Conservation (phyloP, 352 stramenopile species). For the Thraustochytrium striatum region DNA sequence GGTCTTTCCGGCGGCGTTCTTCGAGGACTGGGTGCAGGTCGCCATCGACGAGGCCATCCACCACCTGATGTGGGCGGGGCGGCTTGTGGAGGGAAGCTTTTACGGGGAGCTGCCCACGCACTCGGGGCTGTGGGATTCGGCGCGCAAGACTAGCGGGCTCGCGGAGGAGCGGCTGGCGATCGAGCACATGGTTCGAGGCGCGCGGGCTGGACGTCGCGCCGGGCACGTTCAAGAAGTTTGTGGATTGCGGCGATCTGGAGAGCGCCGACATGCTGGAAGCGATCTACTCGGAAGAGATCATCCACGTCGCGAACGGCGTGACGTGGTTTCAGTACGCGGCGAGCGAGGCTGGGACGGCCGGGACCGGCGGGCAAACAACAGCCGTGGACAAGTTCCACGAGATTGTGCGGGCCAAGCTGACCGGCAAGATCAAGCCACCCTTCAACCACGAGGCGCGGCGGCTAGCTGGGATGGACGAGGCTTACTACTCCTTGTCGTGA, state of each 20-base stretch:
- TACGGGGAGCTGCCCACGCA: constrained; percentile 62
- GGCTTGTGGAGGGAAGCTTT: constrained; percentile 59
- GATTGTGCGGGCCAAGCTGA: constrained; percentile 61
- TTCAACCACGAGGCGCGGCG: constrained; percentile 63
- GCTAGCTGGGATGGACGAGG: constrained; percentile 58
- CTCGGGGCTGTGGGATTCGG: constrained; percentile 62
- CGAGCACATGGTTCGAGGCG: constrained; percentile 65
- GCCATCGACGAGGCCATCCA: constrained; percentile 61
- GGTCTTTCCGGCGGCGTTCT: constrained; percentile 59
- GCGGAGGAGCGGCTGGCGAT: constrained; percentile 60
- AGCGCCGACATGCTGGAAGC: constrained; percentile 59
- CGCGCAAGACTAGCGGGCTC: constrained; percentile 57
- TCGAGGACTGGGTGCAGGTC: constrained; percentile 64
- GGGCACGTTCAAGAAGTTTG: constrained; percentile 59
- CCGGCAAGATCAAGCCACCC: constrained; percentile 60
- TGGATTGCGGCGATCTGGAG: constrained; percentile 58
- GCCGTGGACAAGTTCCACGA: constrained; percentile 60
- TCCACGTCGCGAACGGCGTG: constrained; percentile 51
- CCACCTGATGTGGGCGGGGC: constrained; percentile 60
- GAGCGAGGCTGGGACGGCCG: constrained; percentile 48
- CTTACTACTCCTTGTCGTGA: too few species aligned
- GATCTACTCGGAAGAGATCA: constrained; percentile 63
- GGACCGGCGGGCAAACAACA: constrained; percentile 4
- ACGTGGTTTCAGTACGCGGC: constrained; percentile 22
- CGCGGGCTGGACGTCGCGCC: constrained; percentile 62